phyloP scores from a whole-genome alignment of 768 basidiomycete species.

The Tricholomella constricta region DNA sequence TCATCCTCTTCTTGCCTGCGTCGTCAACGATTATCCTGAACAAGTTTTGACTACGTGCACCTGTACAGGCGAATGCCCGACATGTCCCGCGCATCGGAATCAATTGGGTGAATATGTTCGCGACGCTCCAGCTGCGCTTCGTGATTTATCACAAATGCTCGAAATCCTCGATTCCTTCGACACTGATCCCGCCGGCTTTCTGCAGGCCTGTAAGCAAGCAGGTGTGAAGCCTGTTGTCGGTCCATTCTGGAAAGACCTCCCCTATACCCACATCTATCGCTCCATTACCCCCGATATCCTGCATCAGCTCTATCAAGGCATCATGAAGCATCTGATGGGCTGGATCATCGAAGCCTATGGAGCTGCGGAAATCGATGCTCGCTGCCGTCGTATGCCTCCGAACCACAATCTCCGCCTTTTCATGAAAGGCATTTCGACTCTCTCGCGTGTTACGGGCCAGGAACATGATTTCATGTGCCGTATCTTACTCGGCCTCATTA shows the following conservation, averaged over 20 bases:
- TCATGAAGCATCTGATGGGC: constrained; percentile 5
- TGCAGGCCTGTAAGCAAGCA: neutral
- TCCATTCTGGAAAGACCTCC: constrained; percentile 5
- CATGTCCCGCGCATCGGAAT: constrained; percentile 18
- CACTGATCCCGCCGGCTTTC: neutral
- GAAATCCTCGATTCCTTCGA: neutral
- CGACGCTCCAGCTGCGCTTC: constrained; percentile 19
- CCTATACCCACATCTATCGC: constrained; percentile 1
- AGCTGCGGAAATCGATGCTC: constrained; percentile 36
- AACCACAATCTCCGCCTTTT: constrained; percentile 37
- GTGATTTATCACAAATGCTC: constrained; percentile 18
- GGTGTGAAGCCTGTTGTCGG: constrained; percentile 27
- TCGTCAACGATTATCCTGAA: constrained; percentile 44
- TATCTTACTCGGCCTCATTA: constrained; percentile 31
- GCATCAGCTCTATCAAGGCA: constrained; percentile 9
- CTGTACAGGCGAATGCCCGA: constrained; percentile 15
- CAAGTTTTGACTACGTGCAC: constrained; percentile 37
- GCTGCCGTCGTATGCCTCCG: constrained; percentile 32
- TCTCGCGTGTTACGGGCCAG: constrained; percentile 34
- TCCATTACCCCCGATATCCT: constrained; percentile 7
- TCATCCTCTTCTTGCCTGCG: constrained; percentile 38
- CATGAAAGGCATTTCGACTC: constrained; percentile 34
- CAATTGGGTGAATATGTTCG: constrained; percentile 18
- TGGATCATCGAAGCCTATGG: constrained; percentile 22
- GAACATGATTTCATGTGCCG: constrained; percentile 36